Conservation (phyloP, 495 filamentous ascomycete genomes). For the Friedmanniomyces endolithicus region DNA sequence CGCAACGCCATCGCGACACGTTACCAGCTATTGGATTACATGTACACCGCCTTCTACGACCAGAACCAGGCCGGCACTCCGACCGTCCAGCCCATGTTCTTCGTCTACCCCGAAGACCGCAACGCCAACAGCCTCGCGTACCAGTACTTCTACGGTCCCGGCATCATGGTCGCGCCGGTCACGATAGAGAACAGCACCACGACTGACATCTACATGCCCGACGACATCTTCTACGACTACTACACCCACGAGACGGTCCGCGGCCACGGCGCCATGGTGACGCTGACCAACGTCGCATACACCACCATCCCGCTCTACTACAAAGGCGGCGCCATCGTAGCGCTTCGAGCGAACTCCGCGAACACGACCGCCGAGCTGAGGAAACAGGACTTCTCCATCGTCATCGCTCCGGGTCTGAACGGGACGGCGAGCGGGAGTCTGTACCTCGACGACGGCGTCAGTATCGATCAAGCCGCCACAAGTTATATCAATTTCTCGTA, state of each 20-base stretch:
- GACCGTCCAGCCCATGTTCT: slow-evolving; percentile 56
- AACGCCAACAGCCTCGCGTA: slow-evolving; percentile 47
- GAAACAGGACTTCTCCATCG: slow-evolving; percentile 52
- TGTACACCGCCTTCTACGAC: slow-evolving; percentile 60
- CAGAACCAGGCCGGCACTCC: slow-evolving; percentile 61
- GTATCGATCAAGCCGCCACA: slow-evolving; percentile 21
- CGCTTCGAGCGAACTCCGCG: slow-evolving; percentile 46
- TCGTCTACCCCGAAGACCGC: slow-evolving; percentile 54
- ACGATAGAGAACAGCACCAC: slow-evolving; percentile 48
- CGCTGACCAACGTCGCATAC: slow-evolving; percentile 41
- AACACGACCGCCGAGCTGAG: slow-evolving; percentile 62
- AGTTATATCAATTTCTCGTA: slow-evolving; percentile 26
- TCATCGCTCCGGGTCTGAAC: slow-evolving; percentile 48
- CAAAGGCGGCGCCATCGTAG: slow-evolving; percentile 57
- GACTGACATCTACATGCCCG: slow-evolving; percentile 60
- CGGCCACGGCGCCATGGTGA: slow-evolving; percentile 43
- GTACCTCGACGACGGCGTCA: slow-evolving; percentile 37
- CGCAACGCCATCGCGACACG: slow-evolving; percentile 61
- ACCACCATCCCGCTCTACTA: slow-evolving; percentile 64
- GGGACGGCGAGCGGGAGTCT: slow-evolving; percentile 40
- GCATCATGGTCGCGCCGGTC: slow-evolving; percentile 63
- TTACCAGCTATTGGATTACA: slow-evolving; percentile 67
- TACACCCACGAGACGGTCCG: slow-evolving; percentile 46
- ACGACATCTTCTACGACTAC: slow-evolving; percentile 70
- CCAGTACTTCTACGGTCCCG: slow-evolving; percentile 65